Evolutionary conservation across 2,329 filamentous ascomycete genomes (phyloP), one percentile per base, ranked within the genome.

Genomic region (Diaporthe ampelina): DNA sequence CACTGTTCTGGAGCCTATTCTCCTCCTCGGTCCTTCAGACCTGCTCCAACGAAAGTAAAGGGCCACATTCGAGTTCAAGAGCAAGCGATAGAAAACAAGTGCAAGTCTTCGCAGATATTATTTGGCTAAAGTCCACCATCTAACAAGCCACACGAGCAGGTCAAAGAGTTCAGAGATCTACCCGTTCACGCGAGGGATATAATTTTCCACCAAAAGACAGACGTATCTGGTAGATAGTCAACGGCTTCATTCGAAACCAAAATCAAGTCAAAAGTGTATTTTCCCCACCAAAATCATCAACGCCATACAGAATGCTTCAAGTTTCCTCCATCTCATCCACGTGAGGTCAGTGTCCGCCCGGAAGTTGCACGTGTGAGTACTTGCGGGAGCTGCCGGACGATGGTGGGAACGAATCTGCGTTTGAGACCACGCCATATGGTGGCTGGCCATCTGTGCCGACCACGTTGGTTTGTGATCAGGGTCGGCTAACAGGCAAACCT

Each of bases 251-350:
- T 10, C 7, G 8, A 9, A 13, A 43, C 9, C 26, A 6, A 35
- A 35, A 0, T 65, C 19, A 40, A 52, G 1, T 50, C 45, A 40
- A 52, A 52, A 32, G 29, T 40, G 61, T 40, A 19, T 40, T 11
- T 29, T 19, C 8, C 29, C 45, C 15, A n/a, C 63, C 9, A 9
- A 9, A 40, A 40, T 35, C 32, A 52, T 26, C 32, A 54, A 54
- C 63, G 48, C 63, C 63, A 7, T 40, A n/a, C 63, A 5, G 11
- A 54, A 68, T 50, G 63, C 63, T 68, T 13, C 48, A 21, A 29
- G 2, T 68, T 37, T 32, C 29, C n/a, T 26, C 15, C 29, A 24
- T 13, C 19, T 24, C 48, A 68, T 68, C 13, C 7, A 21, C 13
- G 0, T 4, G n/a, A 40, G 48, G n/a, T n/a, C 48, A 52, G 6